phyloP scores from a whole-genome alignment of 345 rosid genomes.

The Pistacia vera region DNA sequence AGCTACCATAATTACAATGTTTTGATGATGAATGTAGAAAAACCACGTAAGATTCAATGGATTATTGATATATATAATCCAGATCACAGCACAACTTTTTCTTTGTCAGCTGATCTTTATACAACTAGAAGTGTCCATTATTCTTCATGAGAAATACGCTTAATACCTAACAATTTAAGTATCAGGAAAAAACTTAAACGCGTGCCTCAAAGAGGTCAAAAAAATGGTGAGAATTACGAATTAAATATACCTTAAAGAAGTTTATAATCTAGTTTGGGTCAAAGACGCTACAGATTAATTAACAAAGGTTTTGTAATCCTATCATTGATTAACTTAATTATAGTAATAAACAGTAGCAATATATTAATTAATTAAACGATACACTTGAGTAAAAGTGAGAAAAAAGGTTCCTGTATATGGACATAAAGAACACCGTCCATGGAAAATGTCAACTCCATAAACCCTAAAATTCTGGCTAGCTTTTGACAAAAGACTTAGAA shows the following conservation, averaged over 20 bases:
- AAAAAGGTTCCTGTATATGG: not conserved
- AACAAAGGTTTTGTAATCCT: no score
- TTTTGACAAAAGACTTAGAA: conserved; percentile 28
- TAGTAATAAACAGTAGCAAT: no score
- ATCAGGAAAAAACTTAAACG: conserved; percentile 1
- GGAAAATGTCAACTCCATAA: conserved; percentile 26
- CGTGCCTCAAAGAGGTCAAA: conserved; percentile 38
- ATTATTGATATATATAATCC: not conserved
- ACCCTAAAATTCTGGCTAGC: conserved; percentile 36
- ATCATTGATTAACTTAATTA: no score
- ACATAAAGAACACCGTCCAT: conserved; percentile 25
- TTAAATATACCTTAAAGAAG: not conserved
- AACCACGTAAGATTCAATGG: conserved; percentile 25
- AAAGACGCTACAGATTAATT: conserved; percentile 45
- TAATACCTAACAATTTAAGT: conserved; percentile 35
- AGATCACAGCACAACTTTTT: not conserved
- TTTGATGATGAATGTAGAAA: not conserved
- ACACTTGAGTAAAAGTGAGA: not conserved
- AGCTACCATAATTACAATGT: not conserved
- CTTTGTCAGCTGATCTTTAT: conserved; percentile 8
- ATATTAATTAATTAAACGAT: not conserved
- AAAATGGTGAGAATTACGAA: not conserved
- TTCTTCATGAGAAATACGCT: conserved; percentile 14
- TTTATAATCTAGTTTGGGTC: conserved; percentile 37
- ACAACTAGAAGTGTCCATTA: not conserved